Evolutionary conservation across 495 filamentous ascomycete genomes (phyloP).

Genomic region (Copromyces sp.): DNA sequence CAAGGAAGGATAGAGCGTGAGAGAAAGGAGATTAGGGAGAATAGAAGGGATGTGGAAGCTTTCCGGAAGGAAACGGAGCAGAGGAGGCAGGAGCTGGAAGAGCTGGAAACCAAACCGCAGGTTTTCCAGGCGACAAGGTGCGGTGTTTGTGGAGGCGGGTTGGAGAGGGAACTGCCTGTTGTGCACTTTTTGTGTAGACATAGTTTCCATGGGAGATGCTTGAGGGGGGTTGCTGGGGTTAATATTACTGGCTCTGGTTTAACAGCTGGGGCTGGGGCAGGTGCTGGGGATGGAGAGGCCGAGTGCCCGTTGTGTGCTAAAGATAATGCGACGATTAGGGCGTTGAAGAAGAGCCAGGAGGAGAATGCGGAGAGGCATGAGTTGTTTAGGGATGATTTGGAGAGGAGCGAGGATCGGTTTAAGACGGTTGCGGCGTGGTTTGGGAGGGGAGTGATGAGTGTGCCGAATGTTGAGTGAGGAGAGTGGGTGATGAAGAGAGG

Average conservation of each 20-base stretch:
- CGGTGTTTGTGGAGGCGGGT: slow-evolving; percentile 51
- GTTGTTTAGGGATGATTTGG: slow-evolving; percentile 72
- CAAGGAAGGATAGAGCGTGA: slow-evolving; percentile 81
- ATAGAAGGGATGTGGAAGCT: slow-evolving; percentile 69
- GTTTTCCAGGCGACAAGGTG: slow-evolving; percentile 89
- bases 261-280: slow-evolving; percentile 8
- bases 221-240: slow-evolving; percentile 36
- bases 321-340: slow-evolving; percentile 75
- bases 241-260: slow-evolving; percentile 4
- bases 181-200: slow-evolving; percentile 97
- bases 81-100: slow-evolving; percentile 66
- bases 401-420: slow-evolving; percentile 73
- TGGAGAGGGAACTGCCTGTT: slow-evolving; percentile 67
- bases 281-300: slow-evolving; percentile 40
- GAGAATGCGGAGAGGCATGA: slow-evolving; percentile 86
- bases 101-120: slow-evolving; percentile 65
- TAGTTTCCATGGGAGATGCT: slow-evolving; percentile 83
- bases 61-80: slow-evolving; percentile 78
- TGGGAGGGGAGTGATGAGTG: slow-evolving; percentile 79
- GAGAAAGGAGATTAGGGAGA: slow-evolving; percentile 70
- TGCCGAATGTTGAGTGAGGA: slow-evolving; percentile 24
- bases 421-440: slow-evolving; percentile 89
- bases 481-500: not conserved
- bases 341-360: slow-evolving; percentile 75
- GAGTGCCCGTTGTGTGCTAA: slow-evolving; percentile 80